phyloP scores from a whole-genome alignment of 2,329 filamentous ascomycete genomes.

The Leptographium radiaticola region DNA sequence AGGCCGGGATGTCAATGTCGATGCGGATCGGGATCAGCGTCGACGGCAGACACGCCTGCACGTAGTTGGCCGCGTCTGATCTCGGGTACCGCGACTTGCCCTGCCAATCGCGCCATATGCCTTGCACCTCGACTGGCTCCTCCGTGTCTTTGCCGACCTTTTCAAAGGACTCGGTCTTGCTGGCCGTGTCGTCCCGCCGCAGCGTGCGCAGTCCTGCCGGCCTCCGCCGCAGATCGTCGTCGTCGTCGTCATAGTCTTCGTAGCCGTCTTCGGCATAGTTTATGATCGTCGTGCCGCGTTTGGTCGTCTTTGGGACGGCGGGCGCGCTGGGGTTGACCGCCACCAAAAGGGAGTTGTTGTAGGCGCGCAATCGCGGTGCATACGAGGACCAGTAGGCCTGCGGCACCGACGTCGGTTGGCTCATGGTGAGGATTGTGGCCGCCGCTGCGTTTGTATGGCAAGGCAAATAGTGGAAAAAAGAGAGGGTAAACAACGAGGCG shows the following conservation, averaged over 20 bases:
- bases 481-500: not conserved
- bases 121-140: slow-evolving; percentile 70
- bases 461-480: not conserved
- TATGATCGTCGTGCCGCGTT: slow-evolving; percentile 89
- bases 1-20: slow-evolving; percentile 80
- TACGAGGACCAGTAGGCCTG: slow-evolving; percentile 88
- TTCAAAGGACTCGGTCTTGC: slow-evolving; percentile 52
- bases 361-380: slow-evolving; percentile 77
- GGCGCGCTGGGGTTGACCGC: slow-evolving; percentile 63
- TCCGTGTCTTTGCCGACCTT: slow-evolving; percentile 74
- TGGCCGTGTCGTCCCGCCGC: slow-evolving; percentile 58
- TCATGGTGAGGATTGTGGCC: slow-evolving; percentile 24
- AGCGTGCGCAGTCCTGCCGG: slow-evolving; percentile 76
- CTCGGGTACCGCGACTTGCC: slow-evolving; percentile 49
- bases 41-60: slow-evolving; percentile 64
- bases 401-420: slow-evolving; percentile 33
- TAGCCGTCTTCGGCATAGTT: slow-evolving; percentile 97
- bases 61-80: slow-evolving; percentile 46
- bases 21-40: slow-evolving; percentile 93
- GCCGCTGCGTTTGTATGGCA: not conserved
- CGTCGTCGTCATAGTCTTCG: slow-evolving; percentile 64
- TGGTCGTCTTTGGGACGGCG: slow-evolving; percentile 73
- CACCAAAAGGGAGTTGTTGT: slow-evolving; percentile 82
- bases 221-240: slow-evolving; percentile 62
- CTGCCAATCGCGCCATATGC: slow-evolving; percentile 95